These are phyloP conservation scores for Symbiotaphrina buchneri DNA, from an alignment of 495 filamentous ascomycete species.

Conservation along the genomic window DNA sequence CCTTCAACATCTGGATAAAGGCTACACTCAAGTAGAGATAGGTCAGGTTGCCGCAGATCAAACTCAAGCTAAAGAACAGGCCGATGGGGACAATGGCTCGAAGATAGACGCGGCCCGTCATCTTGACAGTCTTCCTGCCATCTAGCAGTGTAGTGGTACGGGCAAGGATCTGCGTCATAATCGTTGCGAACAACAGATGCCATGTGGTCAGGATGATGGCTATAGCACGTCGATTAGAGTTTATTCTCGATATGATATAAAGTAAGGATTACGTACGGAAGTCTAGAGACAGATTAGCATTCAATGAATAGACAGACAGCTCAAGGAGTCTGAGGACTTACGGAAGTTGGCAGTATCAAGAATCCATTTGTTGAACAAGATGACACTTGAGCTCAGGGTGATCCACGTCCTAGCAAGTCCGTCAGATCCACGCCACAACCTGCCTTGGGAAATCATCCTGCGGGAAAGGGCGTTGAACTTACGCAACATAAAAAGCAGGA, in stretches of 20 bases:
- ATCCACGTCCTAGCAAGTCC: conserved; percentile 59
- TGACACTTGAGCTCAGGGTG: conserved; percentile 70
- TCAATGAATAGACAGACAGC: background rate
- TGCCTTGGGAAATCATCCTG: background rate
- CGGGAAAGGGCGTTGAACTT: conserved; percentile 15
- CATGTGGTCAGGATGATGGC: conserved; percentile 74
- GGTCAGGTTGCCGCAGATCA: conserved; percentile 87
- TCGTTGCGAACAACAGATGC: conserved; percentile 71
- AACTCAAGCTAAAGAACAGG: conserved; percentile 74
- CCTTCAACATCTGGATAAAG: conserved; percentile 98
- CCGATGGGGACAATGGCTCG: conserved; percentile 86
- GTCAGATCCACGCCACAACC: conserved; percentile 4
- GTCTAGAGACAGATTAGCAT: conserved; percentile 5
- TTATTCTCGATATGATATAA: background rate
- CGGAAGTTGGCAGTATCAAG: conserved; percentile 63
- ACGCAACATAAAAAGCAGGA: conserved; percentile 78
- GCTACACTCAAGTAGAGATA: conserved; percentile 83
- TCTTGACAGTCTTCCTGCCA: conserved; percentile 74
- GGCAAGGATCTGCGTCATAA: conserved; percentile 79
- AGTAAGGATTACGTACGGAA: conserved; percentile 13
- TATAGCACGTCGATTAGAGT: conserved; percentile 4
- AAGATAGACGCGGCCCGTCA: conserved; percentile 80
- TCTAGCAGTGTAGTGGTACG: conserved; percentile 70
- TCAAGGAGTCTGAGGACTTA: conserved; percentile 20
- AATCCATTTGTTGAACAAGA: conserved; percentile 98